phyloP scores from a whole-genome alignment of 345 rosid genomes.

The Dovyalis caffra region DNA sequence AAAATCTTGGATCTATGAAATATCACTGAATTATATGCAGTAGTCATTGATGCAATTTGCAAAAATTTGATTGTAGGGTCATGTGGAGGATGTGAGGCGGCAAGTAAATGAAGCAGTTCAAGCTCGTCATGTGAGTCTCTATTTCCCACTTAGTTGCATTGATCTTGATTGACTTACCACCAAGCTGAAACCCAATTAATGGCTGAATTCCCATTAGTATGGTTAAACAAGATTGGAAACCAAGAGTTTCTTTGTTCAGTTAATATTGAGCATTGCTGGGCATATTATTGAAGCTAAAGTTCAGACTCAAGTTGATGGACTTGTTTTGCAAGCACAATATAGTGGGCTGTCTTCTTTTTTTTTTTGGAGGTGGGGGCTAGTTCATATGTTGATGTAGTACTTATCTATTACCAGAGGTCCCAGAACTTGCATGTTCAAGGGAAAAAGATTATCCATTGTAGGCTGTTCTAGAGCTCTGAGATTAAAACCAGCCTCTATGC shows the following conservation, averaged over 20 bases:
- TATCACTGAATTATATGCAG: neutral
- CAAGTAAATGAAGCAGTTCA: constrained; percentile 89
- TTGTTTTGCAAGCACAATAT: neutral
- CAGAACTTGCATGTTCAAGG: neutral
- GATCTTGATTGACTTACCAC: neutral
- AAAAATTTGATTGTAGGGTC: constrained; percentile 54
- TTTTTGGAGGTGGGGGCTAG: neutral
- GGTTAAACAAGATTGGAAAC: neutral
- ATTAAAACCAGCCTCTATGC: neutral
- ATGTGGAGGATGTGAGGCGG: constrained; percentile 80
- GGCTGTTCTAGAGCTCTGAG: neutral
- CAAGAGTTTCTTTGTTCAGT: neutral
- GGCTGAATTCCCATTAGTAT: constrained; percentile 1
- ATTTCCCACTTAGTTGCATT: constrained; percentile 4
- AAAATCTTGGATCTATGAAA: neutral
- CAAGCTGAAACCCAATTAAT: neutral
- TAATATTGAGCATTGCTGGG: neutral
- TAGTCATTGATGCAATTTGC: neutral
- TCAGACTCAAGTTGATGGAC: neutral
- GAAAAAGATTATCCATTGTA: neutral
- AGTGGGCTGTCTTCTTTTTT: neutral
- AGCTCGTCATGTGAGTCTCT: constrained; percentile 65
- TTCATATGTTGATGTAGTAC: neutral
- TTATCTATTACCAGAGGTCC: neutral
- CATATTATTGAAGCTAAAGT: neutral